Percentiles rank a stretch among this genome's conserved stretches.
Conservation (phyloP, 495 filamentous ascomycete genomes). For the Astrothelium subdiscretum region DNA sequence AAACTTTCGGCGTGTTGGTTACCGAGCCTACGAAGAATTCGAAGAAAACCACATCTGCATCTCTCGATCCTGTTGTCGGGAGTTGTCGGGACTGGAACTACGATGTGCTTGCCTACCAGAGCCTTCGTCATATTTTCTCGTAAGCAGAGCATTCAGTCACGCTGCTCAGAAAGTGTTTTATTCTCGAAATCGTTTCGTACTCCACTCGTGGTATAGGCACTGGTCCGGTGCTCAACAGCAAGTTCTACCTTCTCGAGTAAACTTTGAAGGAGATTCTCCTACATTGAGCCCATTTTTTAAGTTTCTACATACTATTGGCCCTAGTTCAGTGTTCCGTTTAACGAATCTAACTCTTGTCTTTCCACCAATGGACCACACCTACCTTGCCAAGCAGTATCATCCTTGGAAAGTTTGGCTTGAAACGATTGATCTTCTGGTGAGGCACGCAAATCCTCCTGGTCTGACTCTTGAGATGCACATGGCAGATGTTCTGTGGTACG, state of each 20-base stretch:
- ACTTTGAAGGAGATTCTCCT: neutral
- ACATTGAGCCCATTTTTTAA: neutral
- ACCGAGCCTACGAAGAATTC: neutral
- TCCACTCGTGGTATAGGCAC: neutral
- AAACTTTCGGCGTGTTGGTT: neutral
- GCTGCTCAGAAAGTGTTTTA: neutral
- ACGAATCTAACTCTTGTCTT: neutral
- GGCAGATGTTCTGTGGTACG: neutral
- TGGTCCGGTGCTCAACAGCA: neutral
- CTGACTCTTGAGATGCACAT: neutral
- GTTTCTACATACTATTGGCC: neutral
- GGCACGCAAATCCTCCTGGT: neutral
- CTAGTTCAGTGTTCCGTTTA: neutral
- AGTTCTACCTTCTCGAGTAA: neutral
- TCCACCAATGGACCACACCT: neutral
- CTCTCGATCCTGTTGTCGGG: neutral
- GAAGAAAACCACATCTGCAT: neutral
- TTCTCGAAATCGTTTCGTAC: neutral
- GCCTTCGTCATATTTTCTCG: neutral
- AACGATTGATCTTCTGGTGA: neutral
- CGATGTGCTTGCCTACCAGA: neutral
- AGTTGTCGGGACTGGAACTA: neutral
- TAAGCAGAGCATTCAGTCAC: neutral
- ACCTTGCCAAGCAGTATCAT: neutral
- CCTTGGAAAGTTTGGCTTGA: neutral